phyloP scores from a whole-genome alignment of 805 yeast genomes.

The Tetrapisispora phaffii region DNA sequence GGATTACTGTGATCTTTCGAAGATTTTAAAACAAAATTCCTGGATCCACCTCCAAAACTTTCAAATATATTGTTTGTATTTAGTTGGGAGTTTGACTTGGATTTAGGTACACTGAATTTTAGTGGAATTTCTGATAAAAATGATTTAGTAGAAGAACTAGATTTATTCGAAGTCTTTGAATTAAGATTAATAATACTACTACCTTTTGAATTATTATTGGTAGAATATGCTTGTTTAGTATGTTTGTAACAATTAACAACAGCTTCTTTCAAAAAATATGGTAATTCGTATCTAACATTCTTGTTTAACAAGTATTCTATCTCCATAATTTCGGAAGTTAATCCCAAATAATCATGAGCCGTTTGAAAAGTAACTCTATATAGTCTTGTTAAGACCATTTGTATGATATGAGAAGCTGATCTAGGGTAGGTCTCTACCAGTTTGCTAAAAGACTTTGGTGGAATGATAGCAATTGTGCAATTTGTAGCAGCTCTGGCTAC shows the following conservation, averaged over 20 bases:
- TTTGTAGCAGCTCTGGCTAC: conserved; percentile 66
- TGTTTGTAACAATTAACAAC: conserved; percentile 7
- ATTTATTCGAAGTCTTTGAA: not conserved
- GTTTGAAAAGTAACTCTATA: conserved; percentile 89
- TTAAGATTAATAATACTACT: not conserved
- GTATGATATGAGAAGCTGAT: conserved; percentile 88
- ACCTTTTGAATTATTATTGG: not conserved
- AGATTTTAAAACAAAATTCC: conserved; percentile 45
- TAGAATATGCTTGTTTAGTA: not conserved
- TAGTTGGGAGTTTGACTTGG: not conserved
- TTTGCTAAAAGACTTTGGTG: conserved; percentile 68
- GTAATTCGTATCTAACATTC: conserved; percentile 40
- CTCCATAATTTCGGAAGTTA: conserved; percentile 70
- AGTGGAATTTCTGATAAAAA: not conserved
- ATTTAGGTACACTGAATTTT: not conserved
- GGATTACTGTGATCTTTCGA: conserved; percentile 53
- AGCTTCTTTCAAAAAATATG: conserved; percentile 53
- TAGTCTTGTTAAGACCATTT: conserved; percentile 77
- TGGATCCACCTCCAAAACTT: conserved; percentile 21
- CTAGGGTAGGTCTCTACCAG: conserved; percentile 70
- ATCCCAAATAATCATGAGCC: conserved; percentile 74
- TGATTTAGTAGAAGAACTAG: not conserved
- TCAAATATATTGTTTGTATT: not conserved
- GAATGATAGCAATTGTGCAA: conserved; percentile 87
- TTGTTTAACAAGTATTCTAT: conserved; percentile 63